These are phyloP conservation scores for Yarrowia galli DNA, from an alignment of 1,139 yeast genomes.

Conservation along the genomic window DNA sequence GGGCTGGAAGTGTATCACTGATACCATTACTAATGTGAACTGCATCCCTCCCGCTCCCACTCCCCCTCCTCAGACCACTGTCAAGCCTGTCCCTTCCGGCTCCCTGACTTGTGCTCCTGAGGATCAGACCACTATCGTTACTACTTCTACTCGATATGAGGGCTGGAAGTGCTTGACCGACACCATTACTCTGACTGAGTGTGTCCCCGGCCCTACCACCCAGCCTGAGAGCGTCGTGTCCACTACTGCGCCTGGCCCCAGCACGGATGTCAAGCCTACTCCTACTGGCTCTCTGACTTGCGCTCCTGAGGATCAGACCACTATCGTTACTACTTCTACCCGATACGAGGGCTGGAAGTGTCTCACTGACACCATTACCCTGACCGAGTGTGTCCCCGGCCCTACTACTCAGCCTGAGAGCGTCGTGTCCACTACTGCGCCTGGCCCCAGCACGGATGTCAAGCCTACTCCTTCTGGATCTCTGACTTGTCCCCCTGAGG, in stretches of 20 bases:
- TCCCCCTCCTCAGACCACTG: slow-evolving; percentile 6
- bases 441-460: not conserved
- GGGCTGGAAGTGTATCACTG: slow-evolving; percentile 5
- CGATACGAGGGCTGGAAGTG: slow-evolving; percentile 4
- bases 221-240: too few relatives aligned
- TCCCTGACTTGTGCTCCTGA: slow-evolving; percentile 10
- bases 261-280: slow-evolving; percentile 5
- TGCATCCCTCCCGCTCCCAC: slow-evolving; percentile 6
- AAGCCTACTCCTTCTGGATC: slow-evolving; percentile 9
- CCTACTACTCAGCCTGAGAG: not conserved
- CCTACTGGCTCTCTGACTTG: slow-evolving; percentile 6
- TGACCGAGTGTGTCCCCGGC: not conserved
- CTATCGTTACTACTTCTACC: not conserved
- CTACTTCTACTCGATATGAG: slow-evolving; percentile 7
- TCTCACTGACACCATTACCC: not conserved
- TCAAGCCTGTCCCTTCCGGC: not conserved
- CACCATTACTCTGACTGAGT: not conserved
- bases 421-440: too few relatives aligned
- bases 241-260: not conserved
- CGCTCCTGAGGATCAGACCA: slow-evolving; percentile 17
- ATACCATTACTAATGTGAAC: not conserved
- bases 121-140: not conserved
- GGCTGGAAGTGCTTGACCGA: slow-evolving; percentile 18
- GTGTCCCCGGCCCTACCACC: not conserved
- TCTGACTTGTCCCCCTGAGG: slow-evolving; percentile 20